Base-by-base conservation (phyloP, 2,329 filamentous ascomycete species). In the Raffaelea deltoideospora region DNA sequence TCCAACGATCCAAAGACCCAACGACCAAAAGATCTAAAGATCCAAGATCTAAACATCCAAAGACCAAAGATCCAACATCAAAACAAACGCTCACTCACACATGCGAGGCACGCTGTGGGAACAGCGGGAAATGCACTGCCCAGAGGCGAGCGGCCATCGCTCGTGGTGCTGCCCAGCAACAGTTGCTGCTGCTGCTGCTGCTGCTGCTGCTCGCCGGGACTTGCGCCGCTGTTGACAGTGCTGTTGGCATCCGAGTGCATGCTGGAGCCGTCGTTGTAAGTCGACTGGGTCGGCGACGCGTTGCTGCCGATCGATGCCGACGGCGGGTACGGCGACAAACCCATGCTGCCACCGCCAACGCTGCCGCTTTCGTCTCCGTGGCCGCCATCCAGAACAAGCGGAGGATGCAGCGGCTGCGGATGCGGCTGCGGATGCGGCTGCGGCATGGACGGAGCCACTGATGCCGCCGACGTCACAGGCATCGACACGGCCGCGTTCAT, bases 31-130 rank as follows among this genome's bases (percentile, higher is more conserved):
- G n/a, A n/a, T n/a, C n/a, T n/a, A n/a, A n/a, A n/a, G n/a, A n/a
- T n/a, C n/a, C n/a, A n/a, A n/a, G n/a, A n/a, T n/a, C n/a, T n/a
- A n/a, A n/a, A n/a, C n/a, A n/a, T n/a, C n/a, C n/a, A n/a, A n/a
- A n/a, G n/a, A n/a, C n/a, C n/a, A 23, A 33, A 10, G 13, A 23
- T 5, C 7, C 14, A 23, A 32, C 9, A 24, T 22, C 14, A 26
- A 18, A 21, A 30, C 22, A 17, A 10, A 20, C 4, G 36, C 19
- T 29, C 39, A 57, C 67, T 56, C 58, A 72, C 68, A 52, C 68
- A 72, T 38, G 63, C 62, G 32, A 72, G 55, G 48, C 69, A 73
- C 19, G 69, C 69, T 22, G 69, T 65, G 33, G n/a, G n/a, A n/a
- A n/a, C n/a, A n/a, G n/a, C n/a, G n/a, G n/a, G n/a, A n/a, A n/a